Conservation (phyloP, 208 protist species). For the Acanthamoeba lenticulata region DNA sequence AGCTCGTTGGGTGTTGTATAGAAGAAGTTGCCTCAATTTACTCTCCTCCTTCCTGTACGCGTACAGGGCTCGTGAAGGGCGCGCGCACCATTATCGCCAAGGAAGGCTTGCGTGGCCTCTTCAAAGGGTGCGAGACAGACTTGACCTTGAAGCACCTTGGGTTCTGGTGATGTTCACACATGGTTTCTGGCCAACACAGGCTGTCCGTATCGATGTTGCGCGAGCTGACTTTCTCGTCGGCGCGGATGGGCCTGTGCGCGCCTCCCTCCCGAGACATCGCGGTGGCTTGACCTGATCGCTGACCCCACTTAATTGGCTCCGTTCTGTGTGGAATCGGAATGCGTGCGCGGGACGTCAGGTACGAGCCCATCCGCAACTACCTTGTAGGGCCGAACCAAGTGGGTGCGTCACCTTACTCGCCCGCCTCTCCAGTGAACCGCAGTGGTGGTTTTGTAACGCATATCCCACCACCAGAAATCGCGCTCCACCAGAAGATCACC, state of each 20-base stretch:
- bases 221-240: background rate
- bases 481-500: background rate
- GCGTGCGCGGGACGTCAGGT: too few species aligned
- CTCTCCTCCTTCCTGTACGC: too few species aligned
- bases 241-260: background rate
- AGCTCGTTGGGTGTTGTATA: too few species aligned
- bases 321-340: too few species aligned
- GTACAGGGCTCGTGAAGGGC: background rate
- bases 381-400: background rate
- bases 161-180: background rate
- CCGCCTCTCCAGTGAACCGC: background rate
- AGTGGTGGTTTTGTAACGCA: background rate
- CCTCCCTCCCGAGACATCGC: too few species aligned
- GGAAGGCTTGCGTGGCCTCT: background rate
- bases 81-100: background rate
- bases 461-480: background rate
- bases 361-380: conserved; percentile 36
- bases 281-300: too few species aligned
- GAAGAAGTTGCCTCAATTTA: too few species aligned
- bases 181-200: background rate
- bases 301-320: too few species aligned
- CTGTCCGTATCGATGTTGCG: background rate
- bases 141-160: background rate
- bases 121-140: background rate
- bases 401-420: background rate